Base-by-base conservation (phyloP, 2,329 filamentous ascomycete species). In the Dryadomyces sulphureus region DNA sequence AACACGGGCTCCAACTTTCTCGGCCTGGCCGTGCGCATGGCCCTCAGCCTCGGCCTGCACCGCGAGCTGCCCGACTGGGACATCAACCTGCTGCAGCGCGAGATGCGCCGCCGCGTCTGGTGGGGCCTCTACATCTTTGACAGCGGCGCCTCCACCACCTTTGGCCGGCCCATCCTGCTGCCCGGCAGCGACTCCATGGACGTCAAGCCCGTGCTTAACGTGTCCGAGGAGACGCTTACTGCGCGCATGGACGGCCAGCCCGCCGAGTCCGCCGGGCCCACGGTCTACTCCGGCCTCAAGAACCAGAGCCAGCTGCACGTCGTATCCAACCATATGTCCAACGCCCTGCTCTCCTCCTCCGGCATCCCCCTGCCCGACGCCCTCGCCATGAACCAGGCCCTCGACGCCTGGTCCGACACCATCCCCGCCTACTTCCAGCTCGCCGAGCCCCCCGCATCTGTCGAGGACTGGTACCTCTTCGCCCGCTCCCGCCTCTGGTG, bases 111-210 rank as follows among this genome's bases (percentile, higher is more conserved):
- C 3, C 45, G 45, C 19, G 45, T 47, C 9, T 47, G 45, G 45
- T 47, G 45, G 45, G 45, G 45, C 8, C 45, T 47, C 20, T 47
- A 39, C 11, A 47, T 47, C 12, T 47, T 47, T 27, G 45, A 47
- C 45, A 47, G 45, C 40, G 45, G 45, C 20, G 45, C 45, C 5
- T 43, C 41, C 7, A 47, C 45, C 4, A 47, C 45, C 0, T 47
- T 47, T 40, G 45, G 45, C 14, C 35, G 45, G 35, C 45, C 45
- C 3, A 43, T 47, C 6, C 27, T 47, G 24, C 45, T 47, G 14
- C 45, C 45, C 1, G 45, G 41, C 14, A 17, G 35, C 4, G 45
- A 43, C 7, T 40, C 45, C 35, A 47, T 47, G 45, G 45, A 47
- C 11, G 45, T 34, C 8, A 24, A 30, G 27, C 45, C 40, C 1